phyloP scores from a whole-genome alignment of 495 filamentous ascomycete species.

The Aspergillus indologenus region DNA sequence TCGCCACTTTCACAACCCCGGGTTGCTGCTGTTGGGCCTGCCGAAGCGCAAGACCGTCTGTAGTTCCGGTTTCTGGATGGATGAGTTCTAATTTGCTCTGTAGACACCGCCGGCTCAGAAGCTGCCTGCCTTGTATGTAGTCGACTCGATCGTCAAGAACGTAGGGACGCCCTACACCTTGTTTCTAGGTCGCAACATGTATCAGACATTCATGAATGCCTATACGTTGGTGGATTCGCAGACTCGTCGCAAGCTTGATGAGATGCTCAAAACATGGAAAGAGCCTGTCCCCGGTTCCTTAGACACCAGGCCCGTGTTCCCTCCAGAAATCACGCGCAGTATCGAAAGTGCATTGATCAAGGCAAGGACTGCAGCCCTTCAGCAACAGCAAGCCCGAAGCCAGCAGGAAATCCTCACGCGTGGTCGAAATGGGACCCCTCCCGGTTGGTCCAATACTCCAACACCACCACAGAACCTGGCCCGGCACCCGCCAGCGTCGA shows the following conservation, averaged over 20 bases:
- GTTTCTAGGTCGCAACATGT: constrained; percentile 88
- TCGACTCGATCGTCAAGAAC: constrained; percentile 98
- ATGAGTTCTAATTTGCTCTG: constrained; percentile 38
- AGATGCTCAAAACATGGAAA: constrained; percentile 98
- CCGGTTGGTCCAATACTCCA: constrained; percentile 60
- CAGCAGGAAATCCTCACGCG: constrained; percentile 63
- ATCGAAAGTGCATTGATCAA: constrained; percentile 95
- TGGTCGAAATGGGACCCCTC: constrained; percentile 51
- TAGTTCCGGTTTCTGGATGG: constrained; percentile 25
- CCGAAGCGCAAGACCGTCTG: constrained; percentile 13
- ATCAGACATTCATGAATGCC: constrained; percentile 91
- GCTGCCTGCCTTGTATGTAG: constrained; percentile 91
- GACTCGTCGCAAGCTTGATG: constrained; percentile 86
- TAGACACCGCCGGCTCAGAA: constrained; percentile 84
- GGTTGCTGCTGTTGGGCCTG: constrained; percentile 16
- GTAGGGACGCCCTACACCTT: constrained; percentile 95
- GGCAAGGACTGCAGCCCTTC: constrained; percentile 70
- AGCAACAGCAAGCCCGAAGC: constrained; percentile 64
- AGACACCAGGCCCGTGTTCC: constrained; percentile 84
- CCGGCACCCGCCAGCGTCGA: constrained; percentile 31
- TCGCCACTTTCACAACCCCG: constrained; percentile 10
- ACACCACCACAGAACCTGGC: constrained; percentile 60
- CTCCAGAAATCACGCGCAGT: constrained; percentile 73
- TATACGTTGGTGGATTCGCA: constrained; percentile 79
- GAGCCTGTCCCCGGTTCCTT: constrained; percentile 90